Evolutionary conservation across 2,329 filamentous ascomycete species (phyloP), one percentile per base, ranked within the genome.

Genomic region (Fusarium heterosporum): DNA sequence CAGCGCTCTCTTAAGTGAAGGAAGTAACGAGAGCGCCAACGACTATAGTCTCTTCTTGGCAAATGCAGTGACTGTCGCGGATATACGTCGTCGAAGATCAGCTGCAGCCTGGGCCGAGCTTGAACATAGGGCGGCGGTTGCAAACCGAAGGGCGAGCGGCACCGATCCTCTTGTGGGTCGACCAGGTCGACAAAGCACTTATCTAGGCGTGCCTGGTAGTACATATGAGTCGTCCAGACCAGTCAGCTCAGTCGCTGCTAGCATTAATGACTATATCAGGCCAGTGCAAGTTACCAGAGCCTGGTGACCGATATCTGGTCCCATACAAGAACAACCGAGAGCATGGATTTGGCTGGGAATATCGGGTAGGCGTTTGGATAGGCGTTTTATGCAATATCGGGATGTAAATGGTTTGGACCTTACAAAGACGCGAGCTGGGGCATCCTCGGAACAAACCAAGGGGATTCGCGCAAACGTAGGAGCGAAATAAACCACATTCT

Each of bases 1-100:
- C 8, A 55, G 61, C 40, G 39, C 63, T 17, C n/a, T 53, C 4
- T 56, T 43, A 1, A 62, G 66, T 8, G 49, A 51, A 11, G 38
- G 43, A 3, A 61, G 61, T 32, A 60, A 32, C 16, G 55, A 29
- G 36, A 52, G 32, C 25, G 40, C 40, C 41, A 66, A 59, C 13
- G 74, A 76, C 58, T 75, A 73, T 47, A 59, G 62, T 4, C 43
- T 64, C 28, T 74, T 74, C 58, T 47, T 73, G 12, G 64, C 60
- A 22, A 58, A 68, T n/a, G 68, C 68, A 8, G 38, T 68, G 17
- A 62, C 45, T 25, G 34, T 47, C 16, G 17, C 53, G 11, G 51
- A 59, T 28, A 34, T 60, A 6, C 47, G 62, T 25, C 54, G 29
- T 16, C 48, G 49, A 34, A 63, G 43, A 19, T 69, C 66, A n/a